A percentile compares a stretch with the other conserved stretches of the same genome.
Evolutionary conservation across 129 eudicot genomes (phyloP).

Genomic region (Chrysanthemum makinoi): DNA sequence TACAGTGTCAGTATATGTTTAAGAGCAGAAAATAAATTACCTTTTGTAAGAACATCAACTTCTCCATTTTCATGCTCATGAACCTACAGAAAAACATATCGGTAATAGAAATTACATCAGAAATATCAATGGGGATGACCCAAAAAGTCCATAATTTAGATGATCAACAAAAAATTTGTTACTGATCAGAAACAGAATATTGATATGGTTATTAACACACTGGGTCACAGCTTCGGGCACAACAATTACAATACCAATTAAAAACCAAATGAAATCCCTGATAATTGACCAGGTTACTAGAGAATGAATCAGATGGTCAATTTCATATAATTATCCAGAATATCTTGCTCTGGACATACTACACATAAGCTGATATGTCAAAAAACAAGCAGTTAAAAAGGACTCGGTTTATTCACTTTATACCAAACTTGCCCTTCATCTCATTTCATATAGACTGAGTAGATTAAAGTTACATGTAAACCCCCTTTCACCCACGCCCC

Average conservation of each 20-base stretch:
- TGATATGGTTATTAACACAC: neutral
- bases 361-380: neutral
- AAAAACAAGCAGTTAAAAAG: neutral
- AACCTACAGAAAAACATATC: conserved; percentile 47
- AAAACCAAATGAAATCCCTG: conserved; percentile 10
- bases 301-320: neutral
- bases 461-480: too few relatives aligned
- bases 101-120: neutral
- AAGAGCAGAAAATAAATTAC: conserved; percentile 29
- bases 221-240: neutral
- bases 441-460: too few relatives aligned
- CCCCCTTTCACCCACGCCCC: too few relatives aligned
- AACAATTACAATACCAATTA: conserved; percentile 8
- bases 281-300: conserved; percentile 4
- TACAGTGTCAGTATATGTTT: neutral
- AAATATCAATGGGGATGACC: neutral
- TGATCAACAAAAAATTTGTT: conserved; percentile 11
- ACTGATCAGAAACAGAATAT: neutral
- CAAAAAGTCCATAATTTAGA: neutral
- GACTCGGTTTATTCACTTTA: neutral
- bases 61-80: conserved; percentile 92
- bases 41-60: conserved; percentile 96
- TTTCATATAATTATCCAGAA: neutral
- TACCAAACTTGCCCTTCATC: neutral
- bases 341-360: neutral